phyloP scores from a whole-genome alignment of 2,329 filamentous ascomycete species.

The Sodiomyces alkalinus region DNA sequence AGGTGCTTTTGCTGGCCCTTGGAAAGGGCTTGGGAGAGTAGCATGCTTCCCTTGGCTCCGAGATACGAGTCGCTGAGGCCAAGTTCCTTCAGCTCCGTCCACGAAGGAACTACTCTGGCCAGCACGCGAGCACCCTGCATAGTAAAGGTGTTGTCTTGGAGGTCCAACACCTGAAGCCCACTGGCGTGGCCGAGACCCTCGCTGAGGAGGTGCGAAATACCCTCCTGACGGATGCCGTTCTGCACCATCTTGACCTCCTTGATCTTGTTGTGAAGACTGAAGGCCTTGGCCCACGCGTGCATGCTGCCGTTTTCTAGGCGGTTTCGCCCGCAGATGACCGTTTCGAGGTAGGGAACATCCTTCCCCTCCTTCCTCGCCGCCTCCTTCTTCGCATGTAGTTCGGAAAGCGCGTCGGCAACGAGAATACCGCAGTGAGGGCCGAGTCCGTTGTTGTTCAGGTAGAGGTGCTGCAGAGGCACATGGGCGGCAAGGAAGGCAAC shows the following conservation, averaged over 20 bases:
- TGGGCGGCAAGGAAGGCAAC: slow-evolving; percentile 84
- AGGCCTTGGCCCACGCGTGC: slow-evolving; percentile 84
- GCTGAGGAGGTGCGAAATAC: slow-evolving; percentile 66
- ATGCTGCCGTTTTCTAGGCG: slow-evolving; percentile 91
- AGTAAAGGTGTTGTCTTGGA: slow-evolving; percentile 98
- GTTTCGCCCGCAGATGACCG: slow-evolving; percentile 94
- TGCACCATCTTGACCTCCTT: slow-evolving; percentile 93
- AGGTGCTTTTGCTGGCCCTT: slow-evolving; percentile 66
- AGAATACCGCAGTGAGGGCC: slow-evolving; percentile 81
- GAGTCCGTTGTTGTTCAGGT: slow-evolving; percentile 96
- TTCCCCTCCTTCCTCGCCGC: slow-evolving; percentile 56
- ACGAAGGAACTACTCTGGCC: slow-evolving; percentile 56
- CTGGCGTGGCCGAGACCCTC: slow-evolving; percentile 61
- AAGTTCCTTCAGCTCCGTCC: slow-evolving; percentile 65
- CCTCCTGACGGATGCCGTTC: slow-evolving; percentile 91
- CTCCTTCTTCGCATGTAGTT: slow-evolving; percentile 72
- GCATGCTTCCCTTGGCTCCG: slow-evolving; percentile 57
- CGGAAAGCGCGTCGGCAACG: slow-evolving; percentile 73
- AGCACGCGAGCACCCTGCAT: slow-evolving; percentile 63
- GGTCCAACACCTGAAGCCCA: slow-evolving; percentile 61
- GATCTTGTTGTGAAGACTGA: slow-evolving; percentile 67
- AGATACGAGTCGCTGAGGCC: slow-evolving; percentile 82
- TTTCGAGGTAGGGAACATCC: slow-evolving; percentile 72
- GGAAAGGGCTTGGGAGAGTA: slow-evolving; percentile 58
- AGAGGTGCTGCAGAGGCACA: slow-evolving; percentile 80